Base-by-base conservation (phyloP, 768 basidiomycete genomes). In the Suillus ampliporus region DNA sequence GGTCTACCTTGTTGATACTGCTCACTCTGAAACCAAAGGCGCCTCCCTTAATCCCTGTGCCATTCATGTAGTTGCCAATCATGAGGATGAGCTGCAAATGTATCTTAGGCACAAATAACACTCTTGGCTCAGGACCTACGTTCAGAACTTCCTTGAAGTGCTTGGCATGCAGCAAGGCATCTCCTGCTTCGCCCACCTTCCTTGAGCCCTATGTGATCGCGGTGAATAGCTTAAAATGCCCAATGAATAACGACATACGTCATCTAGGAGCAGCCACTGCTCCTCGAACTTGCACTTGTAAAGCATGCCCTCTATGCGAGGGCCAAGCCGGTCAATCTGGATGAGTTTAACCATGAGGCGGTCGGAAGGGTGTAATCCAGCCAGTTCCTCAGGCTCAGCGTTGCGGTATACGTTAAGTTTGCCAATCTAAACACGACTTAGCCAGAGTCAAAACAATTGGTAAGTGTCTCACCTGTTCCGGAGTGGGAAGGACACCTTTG, bases 1-100 rank as follows among this genome's bases (percentile, higher is more conserved):
- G 5, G 48, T 78, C 65, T 69, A 89, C 95, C 84, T 95, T 95
- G 80, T 99, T 99, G 77, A 99, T 96, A 75, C 95, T 97, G 78
- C 94, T 95, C 58, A 99, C 88, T 70, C 92, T 88, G 85, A 99
- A 99, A 63, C 97, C 97, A 69, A 93, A 97, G 1, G 97, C 97
- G 37, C 96, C 96, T 60, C 97, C 97, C 74, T 97, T 97, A 69
- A 94, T 85, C 59, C 96, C 95, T 58, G 94, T 91, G 7, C 95
- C 94, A 72, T 99, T 99, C 90, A 99, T 95, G 75, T 95, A 99
- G 74, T 99, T 99, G 47, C 97, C 97, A 67, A 99, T 87, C 68
- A 96, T 83, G 15, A 99, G 88, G 66, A 99, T 97, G 46, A 99
- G 85, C 90, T 90, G 58, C 21, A 48, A 6, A 48, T 5, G 46